phyloP scores from a whole-genome alignment of 768 basidiomycete genomes.

The Kondoa subrosea region DNA sequence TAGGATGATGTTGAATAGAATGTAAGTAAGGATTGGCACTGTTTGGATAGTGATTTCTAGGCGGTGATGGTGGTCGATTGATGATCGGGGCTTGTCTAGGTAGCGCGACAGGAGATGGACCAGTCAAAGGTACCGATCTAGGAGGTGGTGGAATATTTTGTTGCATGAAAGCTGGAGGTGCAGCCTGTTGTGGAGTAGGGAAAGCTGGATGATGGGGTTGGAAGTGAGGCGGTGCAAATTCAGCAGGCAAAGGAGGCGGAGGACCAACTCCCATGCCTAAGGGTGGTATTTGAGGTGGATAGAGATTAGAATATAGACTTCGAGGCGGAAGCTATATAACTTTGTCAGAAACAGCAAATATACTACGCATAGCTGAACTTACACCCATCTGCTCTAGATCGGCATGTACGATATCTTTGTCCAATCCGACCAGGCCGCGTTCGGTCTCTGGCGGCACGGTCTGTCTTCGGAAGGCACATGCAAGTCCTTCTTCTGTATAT shows the following conservation, averaged over 20 bases:
- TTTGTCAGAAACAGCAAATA: background rate
- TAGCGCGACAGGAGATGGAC: background rate
- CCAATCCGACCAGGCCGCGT: constrained; percentile 21
- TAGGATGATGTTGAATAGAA: background rate
- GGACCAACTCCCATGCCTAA: background rate
- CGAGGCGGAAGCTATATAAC: background rate
- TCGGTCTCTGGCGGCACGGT: constrained; percentile 13
- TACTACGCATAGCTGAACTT: constrained; percentile 5
- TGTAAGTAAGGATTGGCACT: background rate
- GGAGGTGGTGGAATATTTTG: background rate
- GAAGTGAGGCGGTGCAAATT: background rate
- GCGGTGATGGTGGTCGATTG: background rate
- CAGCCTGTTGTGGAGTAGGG: background rate
- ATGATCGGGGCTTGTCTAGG: background rate
- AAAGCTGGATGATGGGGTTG: background rate
- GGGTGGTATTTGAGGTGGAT: background rate
- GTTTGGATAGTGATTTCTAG: background rate
- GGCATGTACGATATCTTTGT: constrained; percentile 19
- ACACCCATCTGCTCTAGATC: constrained; percentile 28
- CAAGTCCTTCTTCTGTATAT: constrained; percentile 24
- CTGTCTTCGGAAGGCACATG: constrained; percentile 20
- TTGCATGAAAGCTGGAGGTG: background rate
- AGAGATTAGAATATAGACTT: background rate
- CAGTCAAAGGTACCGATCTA: background rate
- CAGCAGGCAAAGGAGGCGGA: background rate